Conservation (phyloP, 805 yeast species). For the Debaryomyces castellii region DNA sequence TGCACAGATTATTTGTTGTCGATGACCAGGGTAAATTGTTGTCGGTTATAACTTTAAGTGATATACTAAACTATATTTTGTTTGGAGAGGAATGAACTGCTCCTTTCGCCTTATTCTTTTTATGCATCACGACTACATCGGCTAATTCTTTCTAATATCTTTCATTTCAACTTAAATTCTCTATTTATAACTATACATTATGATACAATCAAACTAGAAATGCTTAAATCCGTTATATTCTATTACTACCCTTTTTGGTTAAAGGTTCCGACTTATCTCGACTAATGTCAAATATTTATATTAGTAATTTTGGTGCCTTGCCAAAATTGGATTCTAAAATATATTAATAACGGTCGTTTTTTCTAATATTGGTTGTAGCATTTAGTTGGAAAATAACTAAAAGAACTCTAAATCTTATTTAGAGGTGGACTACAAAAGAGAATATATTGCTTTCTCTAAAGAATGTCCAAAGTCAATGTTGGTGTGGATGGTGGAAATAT, state of each 20-base stretch:
- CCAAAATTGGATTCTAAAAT: not conserved
- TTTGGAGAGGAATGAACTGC: constrained; percentile 49
- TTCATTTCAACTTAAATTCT: not conserved
- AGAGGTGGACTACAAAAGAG: not conserved
- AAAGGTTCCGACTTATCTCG: constrained; percentile 1
- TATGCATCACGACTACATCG: not conserved
- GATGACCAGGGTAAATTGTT: constrained; percentile 75
- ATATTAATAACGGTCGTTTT: not conserved
- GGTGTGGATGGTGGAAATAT: not conserved
- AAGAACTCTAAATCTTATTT: not conserved
- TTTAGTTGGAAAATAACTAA: not conserved
- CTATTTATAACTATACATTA: not conserved
- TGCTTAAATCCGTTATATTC: not conserved
- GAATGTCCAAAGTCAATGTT: not conserved
- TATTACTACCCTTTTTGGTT: not conserved
- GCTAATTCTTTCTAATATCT: not conserved
- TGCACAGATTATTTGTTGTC: constrained; percentile 90
- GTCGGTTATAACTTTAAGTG: constrained; percentile 89
- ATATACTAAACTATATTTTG: constrained; percentile 79
- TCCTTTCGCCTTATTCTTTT: not conserved
- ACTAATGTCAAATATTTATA: not conserved
- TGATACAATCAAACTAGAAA: not conserved
- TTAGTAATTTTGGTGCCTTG: not conserved
- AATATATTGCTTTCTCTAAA: not conserved
- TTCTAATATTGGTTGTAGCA: not conserved